A percentile compares a stretch with the other conserved stretches of the same genome.
Evolutionary conservation across 768 basidiomycete species (phyloP).

Genomic region (Nidularia sp.): DNA sequence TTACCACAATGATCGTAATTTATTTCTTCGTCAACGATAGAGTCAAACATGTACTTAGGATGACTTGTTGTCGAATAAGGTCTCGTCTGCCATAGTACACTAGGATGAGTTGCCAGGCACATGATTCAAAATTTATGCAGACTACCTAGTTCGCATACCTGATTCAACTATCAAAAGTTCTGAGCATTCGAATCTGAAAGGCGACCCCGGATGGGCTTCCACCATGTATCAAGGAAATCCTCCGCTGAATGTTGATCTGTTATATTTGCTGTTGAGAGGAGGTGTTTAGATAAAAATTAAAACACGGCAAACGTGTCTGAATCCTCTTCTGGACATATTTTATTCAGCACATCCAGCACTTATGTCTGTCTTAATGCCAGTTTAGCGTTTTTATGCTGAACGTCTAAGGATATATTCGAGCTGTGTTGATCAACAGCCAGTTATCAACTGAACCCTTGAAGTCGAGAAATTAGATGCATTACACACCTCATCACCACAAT

Average conservation of each 20-base stretch:
- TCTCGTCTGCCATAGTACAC: neutral
- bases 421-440: neutral
- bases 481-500: constrained; percentile 7
- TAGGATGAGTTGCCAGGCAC: neutral
- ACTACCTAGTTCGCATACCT: neutral
- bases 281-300: neutral
- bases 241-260: neutral
- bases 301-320: neutral
- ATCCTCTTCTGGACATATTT: neutral
- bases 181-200: neutral
- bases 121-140: neutral
- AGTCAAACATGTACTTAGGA: constrained; percentile 5
- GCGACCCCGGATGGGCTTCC: neutral
- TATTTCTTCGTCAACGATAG: constrained; percentile 4
- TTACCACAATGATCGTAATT: constrained; percentile 4
- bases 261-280: neutral
- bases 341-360: neutral
- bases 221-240: neutral
- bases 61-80: neutral
- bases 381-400: constrained; percentile 1
- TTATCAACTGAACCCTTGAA: neutral
- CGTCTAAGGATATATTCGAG: constrained; percentile 4
- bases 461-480: neutral
- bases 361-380: neutral
- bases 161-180: neutral